Percentiles rank a stretch among this genome's conserved stretches.
Conservation (phyloP, 1,284 basidiomycete genomes). For the Leccinum idahoense region DNA sequence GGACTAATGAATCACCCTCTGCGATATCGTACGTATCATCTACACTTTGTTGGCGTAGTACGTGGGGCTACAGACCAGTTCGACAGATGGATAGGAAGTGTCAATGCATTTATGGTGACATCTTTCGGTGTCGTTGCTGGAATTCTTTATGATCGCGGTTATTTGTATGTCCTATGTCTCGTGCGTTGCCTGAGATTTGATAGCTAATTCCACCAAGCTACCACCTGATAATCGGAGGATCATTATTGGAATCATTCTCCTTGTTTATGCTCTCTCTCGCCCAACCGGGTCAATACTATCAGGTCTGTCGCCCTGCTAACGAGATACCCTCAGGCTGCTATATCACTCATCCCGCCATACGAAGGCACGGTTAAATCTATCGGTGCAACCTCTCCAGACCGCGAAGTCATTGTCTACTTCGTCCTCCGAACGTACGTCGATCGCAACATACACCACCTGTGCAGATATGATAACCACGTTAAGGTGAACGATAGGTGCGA, state of each 20-base stretch:
- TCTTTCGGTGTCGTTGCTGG: constrained; percentile 15
- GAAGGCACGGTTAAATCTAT: too few species aligned
- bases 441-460: too few species aligned
- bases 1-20: constrained; percentile 22
- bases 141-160: constrained; percentile 26
- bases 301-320: constrained; percentile 10
- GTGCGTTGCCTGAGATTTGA: neutral
- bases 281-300: constrained; percentile 23
- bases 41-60: neutral
- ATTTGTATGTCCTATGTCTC: constrained; percentile 22
- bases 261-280: constrained; percentile 30
- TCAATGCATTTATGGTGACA: constrained; percentile 18
- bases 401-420: too few species aligned
- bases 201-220: constrained; percentile 21
- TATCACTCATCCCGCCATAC: neutral
- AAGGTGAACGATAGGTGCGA: too few species aligned
- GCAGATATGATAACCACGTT: too few species aligned
- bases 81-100: constrained; percentile 31
- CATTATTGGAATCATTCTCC: constrained; percentile 21
- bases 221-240: constrained; percentile 25
- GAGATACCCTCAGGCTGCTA: neutral
- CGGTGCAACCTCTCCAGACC: too few species aligned
- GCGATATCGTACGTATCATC: constrained; percentile 25
- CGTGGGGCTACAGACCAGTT: neutral
- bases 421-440: too few species aligned